Evolutionary conservation across 176 grass and related monocot species (phyloP), one percentile per base, ranked within the genome.

Genomic region (Canna indica): DNA sequence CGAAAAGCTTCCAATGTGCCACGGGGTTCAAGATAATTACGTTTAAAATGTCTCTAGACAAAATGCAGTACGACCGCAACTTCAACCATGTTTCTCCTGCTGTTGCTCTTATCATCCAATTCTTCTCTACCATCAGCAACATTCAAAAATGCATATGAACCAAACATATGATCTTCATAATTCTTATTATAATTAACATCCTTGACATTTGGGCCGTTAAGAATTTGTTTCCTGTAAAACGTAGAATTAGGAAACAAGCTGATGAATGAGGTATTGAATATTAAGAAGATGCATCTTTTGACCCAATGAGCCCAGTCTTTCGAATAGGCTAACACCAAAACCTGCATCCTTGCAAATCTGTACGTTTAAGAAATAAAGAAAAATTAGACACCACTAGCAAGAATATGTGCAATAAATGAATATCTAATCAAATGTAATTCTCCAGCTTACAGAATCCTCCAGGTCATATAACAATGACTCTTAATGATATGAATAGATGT

Each of bases 51-150:
- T 18, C n/a, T 82, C 66, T 76, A 24, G 18, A 96, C 72, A 65
- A 91, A 73, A 64, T 86, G 76, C 20, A 82, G 39, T 64, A 86
- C 79, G 58, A 80, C 85, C 57, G 75, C 83, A 88, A 88, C 91
- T 80, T 96, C 88, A 58, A 91, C 79, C 70, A 85, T 28, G 74
- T 91, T 96, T 32, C 36, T 76, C 76, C 57, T 72, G 47, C 85
- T 88, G 47, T 80, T 82, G 41, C 88, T 60, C 22, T 78, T 29
- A 17, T 75, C 85, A 70, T 88, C 85, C 17, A 28, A 77, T 59
- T 96, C 83, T 82, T 96, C 91, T 68, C 74, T 84, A 26, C 91
- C 85, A 74, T 88, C 85, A 2, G 38, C 52, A 67, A 96, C 81
- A 41, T 86, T 72, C 62, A 91, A 47, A 71, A 96, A 86, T 59